Evolutionary conservation across 2,329 filamentous ascomycete genomes (phyloP), one percentile per base, ranked within the genome.

Genomic region (Plenodomus lindquistii): DNA sequence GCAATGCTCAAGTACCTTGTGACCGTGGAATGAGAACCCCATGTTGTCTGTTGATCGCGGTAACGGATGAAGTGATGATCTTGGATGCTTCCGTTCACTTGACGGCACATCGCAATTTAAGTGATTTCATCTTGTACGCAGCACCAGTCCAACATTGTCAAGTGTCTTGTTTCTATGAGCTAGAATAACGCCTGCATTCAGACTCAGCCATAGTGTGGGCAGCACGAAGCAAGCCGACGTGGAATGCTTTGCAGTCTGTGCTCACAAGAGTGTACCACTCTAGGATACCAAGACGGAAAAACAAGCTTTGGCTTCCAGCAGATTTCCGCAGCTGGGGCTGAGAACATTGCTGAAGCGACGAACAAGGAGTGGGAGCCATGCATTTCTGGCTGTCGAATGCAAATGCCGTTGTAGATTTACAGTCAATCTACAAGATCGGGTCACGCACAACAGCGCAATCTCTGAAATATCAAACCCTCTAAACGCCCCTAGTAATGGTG

Each of bases 21-120:
- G 62, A 39, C 61, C 66, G 45, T 70, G 65, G 29, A 70, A 66
- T 43, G 52, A 62, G 56, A 66, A 63, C 40, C 67, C 67, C 67
- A 71, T 71, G 11, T 37, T 58, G 39, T 11, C 20, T 42, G 31
- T 34, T 31, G 27, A 31, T 31, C 27, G 6, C 15, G 11, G 27
- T 35, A n/a, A 37, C 7, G n/a, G 19, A 20, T 20, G 19, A 44
- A 19, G 13, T 31, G 27, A 31, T 31, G 27, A 31, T 31, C 27
- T 31, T 31, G 9, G 11, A 31, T 31, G 27, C 27, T 31, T 7
- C 27, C 27, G 11, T 31, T 31, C 27, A 31, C 27, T 31, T 31
- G 27, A 31, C 27, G 27, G 11, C 27, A 31, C 27, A 31, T 37
- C 17, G 40, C 37, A 39, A 40, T 50, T 54, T 54, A 54, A 44